These are phyloP conservation scores for Aspergillus costaricaensis DNA, from an alignment of 2,329 filamentous ascomycete genomes.

Conservation along the genomic window DNA sequence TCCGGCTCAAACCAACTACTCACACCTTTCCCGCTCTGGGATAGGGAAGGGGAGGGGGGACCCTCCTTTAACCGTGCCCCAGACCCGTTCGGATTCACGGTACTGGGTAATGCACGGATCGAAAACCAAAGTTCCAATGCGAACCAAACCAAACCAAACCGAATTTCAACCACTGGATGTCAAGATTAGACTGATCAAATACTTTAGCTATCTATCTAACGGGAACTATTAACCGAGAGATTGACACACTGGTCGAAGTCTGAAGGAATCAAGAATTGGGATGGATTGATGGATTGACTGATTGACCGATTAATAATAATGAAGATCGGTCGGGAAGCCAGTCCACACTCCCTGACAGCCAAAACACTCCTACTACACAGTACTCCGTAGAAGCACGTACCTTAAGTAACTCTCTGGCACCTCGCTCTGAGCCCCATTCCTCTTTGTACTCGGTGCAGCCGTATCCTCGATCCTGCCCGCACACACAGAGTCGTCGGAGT, in stretches of 20 bases:
- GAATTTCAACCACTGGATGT: neutral
- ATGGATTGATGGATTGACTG: neutral
- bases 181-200: too few relatives aligned
- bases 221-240: neutral
- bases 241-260: too few relatives aligned
- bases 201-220: too few relatives aligned
- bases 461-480: slow-evolving; percentile 8
- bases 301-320: neutral
- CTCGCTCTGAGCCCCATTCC: slow-evolving; percentile 2
- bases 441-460: slow-evolving; percentile 5
- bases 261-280: neutral
- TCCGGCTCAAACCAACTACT: neutral
- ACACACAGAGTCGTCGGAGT: neutral
- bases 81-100: slow-evolving; percentile 10
- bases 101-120: slow-evolving; percentile 5
- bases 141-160: neutral
- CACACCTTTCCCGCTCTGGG: neutral
- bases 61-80: neutral
- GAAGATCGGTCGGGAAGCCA: neutral
- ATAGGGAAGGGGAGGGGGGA: neutral
- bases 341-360: too few relatives aligned
- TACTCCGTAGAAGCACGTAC: too few relatives aligned
- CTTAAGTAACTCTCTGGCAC: too few relatives aligned
- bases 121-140: neutral
- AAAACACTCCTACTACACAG: too few relatives aligned